Conservation (phyloP, 768 basidiomycete species). For the Termitomyces sp. region DNA sequence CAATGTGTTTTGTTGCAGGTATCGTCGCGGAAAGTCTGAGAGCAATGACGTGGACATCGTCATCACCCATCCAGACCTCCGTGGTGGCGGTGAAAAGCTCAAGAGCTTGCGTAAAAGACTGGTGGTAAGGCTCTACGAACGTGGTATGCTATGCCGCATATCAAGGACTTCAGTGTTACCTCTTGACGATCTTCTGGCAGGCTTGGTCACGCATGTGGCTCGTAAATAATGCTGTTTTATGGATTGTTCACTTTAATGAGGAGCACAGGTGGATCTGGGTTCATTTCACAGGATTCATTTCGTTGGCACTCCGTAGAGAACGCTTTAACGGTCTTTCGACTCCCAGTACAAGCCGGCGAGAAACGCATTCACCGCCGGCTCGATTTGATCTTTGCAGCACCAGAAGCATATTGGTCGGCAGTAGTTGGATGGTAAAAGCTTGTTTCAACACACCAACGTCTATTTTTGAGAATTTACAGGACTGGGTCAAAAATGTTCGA, state of each 20-base stretch:
- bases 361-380: constrained; percentile 59
- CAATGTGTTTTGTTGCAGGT: constrained; percentile 44
- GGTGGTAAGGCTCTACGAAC: constrained; percentile 48
- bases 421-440: constrained; percentile 77
- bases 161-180: not conserved
- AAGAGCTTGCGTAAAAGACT: constrained; percentile 60
- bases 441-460: not conserved
- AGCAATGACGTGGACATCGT: constrained; percentile 91
- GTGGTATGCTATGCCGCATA: constrained; percentile 34
- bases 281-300: constrained; percentile 50
- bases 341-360: constrained; percentile 36
- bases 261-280: constrained; percentile 52
- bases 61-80: constrained; percentile 62
- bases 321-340: constrained; percentile 71
- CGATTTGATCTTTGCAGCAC: constrained; percentile 78
- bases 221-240: constrained; percentile 41
- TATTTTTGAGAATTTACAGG: constrained; percentile 33
- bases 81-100: constrained; percentile 39
- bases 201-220: constrained; percentile 79
- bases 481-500: constrained; percentile 90
- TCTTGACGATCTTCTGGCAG: constrained; percentile 25
- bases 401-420: constrained; percentile 81
- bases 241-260: not conserved
- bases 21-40: constrained; percentile 75
- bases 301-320: constrained; percentile 84